Conservation (phyloP, 179 eudicot genomes). For the Spergularia azorica region DNA sequence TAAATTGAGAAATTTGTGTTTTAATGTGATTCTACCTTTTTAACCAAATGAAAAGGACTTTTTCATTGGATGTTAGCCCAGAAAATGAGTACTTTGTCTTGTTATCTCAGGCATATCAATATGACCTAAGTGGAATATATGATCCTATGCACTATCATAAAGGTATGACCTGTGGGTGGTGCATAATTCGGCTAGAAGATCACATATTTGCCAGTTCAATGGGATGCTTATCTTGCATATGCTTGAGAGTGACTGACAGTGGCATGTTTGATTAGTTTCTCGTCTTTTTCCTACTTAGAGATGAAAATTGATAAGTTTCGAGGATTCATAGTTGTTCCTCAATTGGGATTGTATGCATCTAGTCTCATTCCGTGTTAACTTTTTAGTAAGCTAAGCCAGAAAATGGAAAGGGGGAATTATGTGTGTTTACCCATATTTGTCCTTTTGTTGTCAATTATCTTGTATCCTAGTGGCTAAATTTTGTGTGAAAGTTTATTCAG, state of each 20-base stretch:
- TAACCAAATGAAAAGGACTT: not conserved
- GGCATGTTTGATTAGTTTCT: conserved; percentile 26
- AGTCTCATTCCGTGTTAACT: conserved; percentile 22
- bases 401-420: conserved; percentile 16
- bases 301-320: conserved; percentile 16
- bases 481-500: conserved; percentile 16
- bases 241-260: conserved; percentile 26
- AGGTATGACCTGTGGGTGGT: conserved; percentile 21
- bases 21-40: not conserved
- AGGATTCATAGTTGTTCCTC: conserved; percentile 22
- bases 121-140: conserved; percentile 29
- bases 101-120: conserved; percentile 25
- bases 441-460: conserved; percentile 14
- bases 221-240: conserved; percentile 34
- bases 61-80: not conserved
- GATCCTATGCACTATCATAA: conserved; percentile 32
- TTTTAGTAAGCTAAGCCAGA: conserved; percentile 24
- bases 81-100: conserved; percentile 29
- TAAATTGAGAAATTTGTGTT: not conserved
- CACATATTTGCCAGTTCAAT: conserved; percentile 26
- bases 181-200: conserved; percentile 24
- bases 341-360: conserved; percentile 24
- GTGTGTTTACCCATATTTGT: conserved; percentile 18
- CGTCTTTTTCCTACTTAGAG: not conserved
- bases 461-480: conserved; percentile 7